Percentiles rank a stretch among this genome's conserved stretches.
Evolutionary conservation across 2,329 filamentous ascomycete genomes (phyloP).

Genomic region (Acarospora socialis): DNA sequence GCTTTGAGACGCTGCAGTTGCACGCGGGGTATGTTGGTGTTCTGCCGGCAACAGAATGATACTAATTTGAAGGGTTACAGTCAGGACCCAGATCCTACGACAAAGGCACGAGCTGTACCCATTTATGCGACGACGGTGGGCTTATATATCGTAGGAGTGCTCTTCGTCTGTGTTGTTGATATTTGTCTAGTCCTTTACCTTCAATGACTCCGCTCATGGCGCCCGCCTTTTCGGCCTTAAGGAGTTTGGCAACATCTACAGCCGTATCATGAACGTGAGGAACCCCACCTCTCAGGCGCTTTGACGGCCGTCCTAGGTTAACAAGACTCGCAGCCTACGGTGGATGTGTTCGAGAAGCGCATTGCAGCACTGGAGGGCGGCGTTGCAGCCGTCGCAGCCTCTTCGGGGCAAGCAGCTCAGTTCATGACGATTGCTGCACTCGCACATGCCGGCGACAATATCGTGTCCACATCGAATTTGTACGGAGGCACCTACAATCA

Average conservation of each 20-base stretch:
- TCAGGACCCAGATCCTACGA: slow-evolving; percentile 64
- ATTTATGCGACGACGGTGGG: slow-evolving; percentile 82
- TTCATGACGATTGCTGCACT: slow-evolving; percentile 80
- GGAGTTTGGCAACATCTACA: slow-evolving; percentile 96
- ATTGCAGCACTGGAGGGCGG: slow-evolving; percentile 93
- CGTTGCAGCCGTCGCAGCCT: slow-evolving; percentile 66
- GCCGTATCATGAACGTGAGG: slow-evolving; percentile 79
- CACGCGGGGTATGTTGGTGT: slow-evolving; percentile 55
- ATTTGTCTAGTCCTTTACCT: slow-evolving; percentile 57
- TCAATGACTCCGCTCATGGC: slow-evolving; percentile 93
- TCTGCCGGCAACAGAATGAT: slow-evolving; percentile 2
- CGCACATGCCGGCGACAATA: slow-evolving; percentile 83
- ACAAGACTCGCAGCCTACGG: slow-evolving; percentile 50
- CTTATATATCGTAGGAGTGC: slow-evolving; percentile 8
- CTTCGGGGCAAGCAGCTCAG: slow-evolving; percentile 81
- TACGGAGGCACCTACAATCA: slow-evolving; percentile 97
- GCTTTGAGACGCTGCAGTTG: slow-evolving; percentile 75
- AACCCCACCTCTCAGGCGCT: neutral
- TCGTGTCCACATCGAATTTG: slow-evolving; percentile 76
- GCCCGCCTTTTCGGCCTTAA: slow-evolving; percentile 92
- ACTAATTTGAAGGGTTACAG: slow-evolving; percentile 34
- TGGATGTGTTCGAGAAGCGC: slow-evolving; percentile 92
- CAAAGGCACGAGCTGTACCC: slow-evolving; percentile 79
- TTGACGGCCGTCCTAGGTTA: neutral
- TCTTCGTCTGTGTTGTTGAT: slow-evolving; percentile 5